phyloP scores from a whole-genome alignment of 164 flowering plant genomes.

The Nelumbo lutea region DNA sequence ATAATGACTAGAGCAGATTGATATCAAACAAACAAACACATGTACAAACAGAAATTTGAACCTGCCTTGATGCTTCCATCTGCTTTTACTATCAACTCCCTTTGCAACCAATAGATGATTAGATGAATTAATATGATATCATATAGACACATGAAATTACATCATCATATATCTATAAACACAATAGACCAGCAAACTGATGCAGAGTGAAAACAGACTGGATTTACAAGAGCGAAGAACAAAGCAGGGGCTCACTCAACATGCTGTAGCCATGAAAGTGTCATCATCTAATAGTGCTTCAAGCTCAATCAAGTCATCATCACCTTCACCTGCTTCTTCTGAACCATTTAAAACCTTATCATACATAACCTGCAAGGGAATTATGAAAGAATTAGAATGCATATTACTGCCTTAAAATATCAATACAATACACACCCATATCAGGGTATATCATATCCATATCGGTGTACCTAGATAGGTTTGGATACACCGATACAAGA shows the following conservation, averaged over 20 bases:
- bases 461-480: too few species aligned
- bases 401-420: too few species aligned
- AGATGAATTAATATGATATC: slow-evolving; percentile 6
- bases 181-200: slow-evolving; percentile 7
- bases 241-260: slow-evolving; percentile 10
- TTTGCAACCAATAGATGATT: slow-evolving; percentile 4
- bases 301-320: slow-evolving; percentile 56
- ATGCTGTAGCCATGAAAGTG: slow-evolving; percentile 41
- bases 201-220: slow-evolving; percentile 3
- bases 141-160: neutral
- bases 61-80: too few species aligned
- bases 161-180: neutral
- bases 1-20: too few species aligned
- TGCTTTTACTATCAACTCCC: too few species aligned
- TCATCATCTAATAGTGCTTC: slow-evolving; percentile 60
- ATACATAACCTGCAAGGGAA: slow-evolving; percentile 33
- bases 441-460: too few species aligned
- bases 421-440: too few species aligned
- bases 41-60: too few species aligned
- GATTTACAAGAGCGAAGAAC: slow-evolving; percentile 10
- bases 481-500: too few species aligned
- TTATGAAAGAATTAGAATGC: neutral
- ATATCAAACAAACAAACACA: too few species aligned
- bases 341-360: slow-evolving; percentile 25
- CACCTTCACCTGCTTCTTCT: slow-evolving; percentile 36